Conservation (phyloP, 148 eudicot genomes). For the Vaccinium myrtillus region DNA sequence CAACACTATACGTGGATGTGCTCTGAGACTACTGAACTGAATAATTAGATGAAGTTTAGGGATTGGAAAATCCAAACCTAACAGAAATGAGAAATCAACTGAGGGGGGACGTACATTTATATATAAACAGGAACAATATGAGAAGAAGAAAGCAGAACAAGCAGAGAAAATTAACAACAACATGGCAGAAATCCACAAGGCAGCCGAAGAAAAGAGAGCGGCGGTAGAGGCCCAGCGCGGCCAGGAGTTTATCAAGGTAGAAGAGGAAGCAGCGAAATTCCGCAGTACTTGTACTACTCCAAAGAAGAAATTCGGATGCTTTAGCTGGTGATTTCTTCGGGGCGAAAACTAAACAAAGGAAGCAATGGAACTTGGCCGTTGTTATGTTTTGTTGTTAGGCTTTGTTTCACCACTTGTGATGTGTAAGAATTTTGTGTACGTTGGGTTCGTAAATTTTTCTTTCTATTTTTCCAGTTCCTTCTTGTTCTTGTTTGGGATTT, state of each 20-base stretch:
- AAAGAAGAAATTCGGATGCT: slow-evolving; percentile 38
- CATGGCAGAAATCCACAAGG: slow-evolving; percentile 48
- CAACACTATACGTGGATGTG: no score
- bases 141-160: slow-evolving; percentile 60
- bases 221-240: slow-evolving; percentile 47
- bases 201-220: slow-evolving; percentile 64
- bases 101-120: background rate
- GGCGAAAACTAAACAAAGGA: background rate
- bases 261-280: slow-evolving; percentile 51
- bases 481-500: background rate
- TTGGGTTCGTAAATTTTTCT: background rate
- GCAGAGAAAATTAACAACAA: slow-evolving; percentile 63
- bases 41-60: background rate
- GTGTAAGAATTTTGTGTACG: background rate
- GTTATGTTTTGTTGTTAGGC: background rate
- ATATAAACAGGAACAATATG: slow-evolving; percentile 47
- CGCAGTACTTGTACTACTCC: slow-evolving; percentile 48
- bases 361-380: background rate
- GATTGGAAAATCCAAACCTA: no score
- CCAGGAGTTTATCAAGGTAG: slow-evolving; percentile 52
- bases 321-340: slow-evolving; percentile 24
- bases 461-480: no score
- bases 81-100: background rate
- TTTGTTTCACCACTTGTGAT: background rate
- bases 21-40: no score